Evolutionary conservation across 129 eudicot species (phyloP), one percentile per base, ranked within the genome.

Genomic region (Ambrosia artemisiifolia): DNA sequence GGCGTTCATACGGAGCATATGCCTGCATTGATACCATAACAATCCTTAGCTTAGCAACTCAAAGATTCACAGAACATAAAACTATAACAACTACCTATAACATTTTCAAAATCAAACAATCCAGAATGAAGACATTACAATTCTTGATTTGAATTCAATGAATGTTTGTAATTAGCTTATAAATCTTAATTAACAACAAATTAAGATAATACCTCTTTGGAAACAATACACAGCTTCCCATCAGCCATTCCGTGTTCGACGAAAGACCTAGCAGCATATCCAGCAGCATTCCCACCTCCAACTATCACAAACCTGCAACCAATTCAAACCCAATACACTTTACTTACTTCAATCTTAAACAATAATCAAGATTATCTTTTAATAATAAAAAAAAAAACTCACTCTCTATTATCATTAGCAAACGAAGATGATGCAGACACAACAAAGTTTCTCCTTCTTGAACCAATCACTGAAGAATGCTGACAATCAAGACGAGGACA

Each of bases 261-360:
- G 9, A 94, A 94, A 59, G 96, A 83, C 85, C 89, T 68, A 50
- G 97, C 99, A 1, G 99, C 99, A 75, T 94, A 94, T 63, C 99
- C 99, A 59, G 99, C 99, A 17, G 99, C 90, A 86, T 86, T 88
- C 73, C 97, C 99, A 35, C 99, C 99, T 78, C 99, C 99, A 47
- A 93, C 96, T 57, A 94, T 86, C 75, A 94, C 96, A 84, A 79
- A 93, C 80, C 96, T 93, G 71, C 59, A 82, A 20, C 12, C 72
- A 76, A 16, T 53, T 67, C 35, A 67, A 40, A 4, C 50, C 36
- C 49, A 66, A 20, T 34, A 38, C 2, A 42, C 5, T 38, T 38
- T 5, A 6, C 1, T 32, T 47, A 81, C 13, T 54, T 1, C 19
- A 67, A 32, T 16, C 4, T 0, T 50, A 42, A 44, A 51, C 20